Evolutionary conservation across 2,329 filamentous ascomycete genomes (phyloP).

Genomic region (Paraphaeosphaeria sporulosa): DNA sequence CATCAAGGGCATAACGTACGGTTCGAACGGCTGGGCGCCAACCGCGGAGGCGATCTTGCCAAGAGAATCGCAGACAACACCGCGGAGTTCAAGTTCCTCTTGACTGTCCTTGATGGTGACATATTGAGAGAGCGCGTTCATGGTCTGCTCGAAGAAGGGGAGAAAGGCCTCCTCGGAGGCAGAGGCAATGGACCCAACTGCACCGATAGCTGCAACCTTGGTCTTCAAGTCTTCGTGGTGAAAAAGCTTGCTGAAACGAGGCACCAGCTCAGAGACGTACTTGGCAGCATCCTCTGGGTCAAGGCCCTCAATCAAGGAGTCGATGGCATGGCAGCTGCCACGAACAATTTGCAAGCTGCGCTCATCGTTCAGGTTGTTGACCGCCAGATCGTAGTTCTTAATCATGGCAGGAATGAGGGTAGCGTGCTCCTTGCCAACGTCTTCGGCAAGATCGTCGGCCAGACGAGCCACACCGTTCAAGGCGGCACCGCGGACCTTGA

Average conservation of each 20-base stretch:
- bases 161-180: slow-evolving; percentile 83
- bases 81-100: slow-evolving; percentile 88
- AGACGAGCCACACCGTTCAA: slow-evolving; percentile 87
- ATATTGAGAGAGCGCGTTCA: slow-evolving; percentile 86
- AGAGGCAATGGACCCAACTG: slow-evolving; percentile 87
- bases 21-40: slow-evolving; percentile 84
- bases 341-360: slow-evolving; percentile 87
- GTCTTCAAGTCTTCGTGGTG: slow-evolving; percentile 85
- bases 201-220: slow-evolving; percentile 87
- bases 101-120: slow-evolving; percentile 87
- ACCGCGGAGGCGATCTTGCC: slow-evolving; percentile 91
- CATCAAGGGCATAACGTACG: slow-evolving; percentile 91
- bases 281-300: slow-evolving; percentile 80
- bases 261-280: slow-evolving; percentile 84
- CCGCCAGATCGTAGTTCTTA: slow-evolving; percentile 86
- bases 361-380: slow-evolving; percentile 71
- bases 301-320: slow-evolving; percentile 86
- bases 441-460: slow-evolving; percentile 91
- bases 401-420: slow-evolving; percentile 83
- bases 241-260: slow-evolving; percentile 84
- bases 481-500: slow-evolving; percentile 84
- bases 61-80: slow-evolving; percentile 89
- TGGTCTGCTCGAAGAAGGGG: slow-evolving; percentile 90
- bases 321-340: slow-evolving; percentile 86
- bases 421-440: slow-evolving; percentile 85